Percentiles rank a stretch among this genome's conserved stretches.
Evolutionary conservation across 768 basidiomycete genomes (phyloP).

Genomic region (Leccinellum rugosiceps): DNA sequence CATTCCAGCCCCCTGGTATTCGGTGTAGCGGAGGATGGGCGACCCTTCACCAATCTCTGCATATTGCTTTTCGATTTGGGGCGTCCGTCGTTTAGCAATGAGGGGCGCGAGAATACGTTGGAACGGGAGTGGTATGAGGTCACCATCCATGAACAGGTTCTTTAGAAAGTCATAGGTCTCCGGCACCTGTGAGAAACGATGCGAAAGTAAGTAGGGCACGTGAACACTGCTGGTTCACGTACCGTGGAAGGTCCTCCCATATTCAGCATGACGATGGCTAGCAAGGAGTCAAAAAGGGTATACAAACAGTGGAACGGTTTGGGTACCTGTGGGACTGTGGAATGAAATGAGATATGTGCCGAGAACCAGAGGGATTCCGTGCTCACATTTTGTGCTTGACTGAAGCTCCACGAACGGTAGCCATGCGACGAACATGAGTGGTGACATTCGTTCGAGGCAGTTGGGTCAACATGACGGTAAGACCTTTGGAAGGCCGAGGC

Average conservation of each 20-base stretch:
- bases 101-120: conserved; percentile 83
- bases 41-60: conserved; percentile 93
- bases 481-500: background rate
- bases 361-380: background rate
- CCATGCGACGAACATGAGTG: conserved; percentile 40
- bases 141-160: conserved; percentile 86
- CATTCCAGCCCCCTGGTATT: conserved; percentile 88
- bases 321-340: conserved; percentile 61
- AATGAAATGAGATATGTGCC: conserved; percentile 10
- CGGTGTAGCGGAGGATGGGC: conserved; percentile 89
- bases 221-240: conserved; percentile 23
- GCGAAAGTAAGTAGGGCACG: background rate
- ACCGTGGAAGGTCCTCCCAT: conserved; percentile 98
- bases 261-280: conserved; percentile 94
- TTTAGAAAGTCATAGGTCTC: conserved; percentile 93
- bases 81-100: conserved; percentile 87
- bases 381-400: conserved; percentile 43
- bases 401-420: conserved; percentile 41
- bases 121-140: conserved; percentile 94
- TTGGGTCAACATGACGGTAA: conserved; percentile 29
- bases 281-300: conserved; percentile 17
- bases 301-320: background rate
- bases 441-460: conserved; percentile 16
- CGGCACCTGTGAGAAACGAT: conserved; percentile 53
- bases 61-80: conserved; percentile 94